phyloP scores from a whole-genome alignment of 805 yeast species.

The Candida lessepsii region DNA sequence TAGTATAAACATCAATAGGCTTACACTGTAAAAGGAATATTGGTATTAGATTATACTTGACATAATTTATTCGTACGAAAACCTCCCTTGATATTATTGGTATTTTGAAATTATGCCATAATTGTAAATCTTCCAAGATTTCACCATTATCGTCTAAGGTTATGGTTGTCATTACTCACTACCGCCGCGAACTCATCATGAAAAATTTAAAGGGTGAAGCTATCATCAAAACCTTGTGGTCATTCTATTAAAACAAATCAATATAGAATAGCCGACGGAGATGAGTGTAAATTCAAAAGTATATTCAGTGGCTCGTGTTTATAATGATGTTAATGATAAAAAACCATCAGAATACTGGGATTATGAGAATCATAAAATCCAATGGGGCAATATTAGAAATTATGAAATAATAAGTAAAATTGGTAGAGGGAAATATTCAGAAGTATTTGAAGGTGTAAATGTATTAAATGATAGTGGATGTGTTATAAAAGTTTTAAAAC shows the following conservation, averaged over 20 bases:
- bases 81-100: conserved; percentile 8
- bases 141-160: conserved; percentile 9
- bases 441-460: conserved; percentile 85
- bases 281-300: conserved; percentile 30
- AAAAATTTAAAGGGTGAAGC: conserved; percentile 5
- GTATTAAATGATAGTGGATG: conserved; percentile 59
- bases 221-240: not conserved
- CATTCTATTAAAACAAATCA: not conserved
- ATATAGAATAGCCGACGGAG: not conserved
- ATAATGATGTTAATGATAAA: conserved; percentile 71
- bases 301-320: conserved; percentile 71
- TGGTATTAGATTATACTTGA: conserved; percentile 24
- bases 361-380: conserved; percentile 64
- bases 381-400: conserved; percentile 82
- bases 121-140: conserved; percentile 21
- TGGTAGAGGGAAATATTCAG: conserved; percentile 92
- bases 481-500: conserved; percentile 89
- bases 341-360: conserved; percentile 89
- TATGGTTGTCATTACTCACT: conserved; percentile 5
- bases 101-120: conserved; percentile 17
- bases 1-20: conserved; percentile 24
- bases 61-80: conserved; percentile 11
- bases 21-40: conserved; percentile 20
- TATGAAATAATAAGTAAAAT: conserved; percentile 83
- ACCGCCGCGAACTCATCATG: conserved; percentile 1